phyloP scores from a whole-genome alignment of 2,329 filamentous ascomycete genomes.

The Aspergillus sergii region DNA sequence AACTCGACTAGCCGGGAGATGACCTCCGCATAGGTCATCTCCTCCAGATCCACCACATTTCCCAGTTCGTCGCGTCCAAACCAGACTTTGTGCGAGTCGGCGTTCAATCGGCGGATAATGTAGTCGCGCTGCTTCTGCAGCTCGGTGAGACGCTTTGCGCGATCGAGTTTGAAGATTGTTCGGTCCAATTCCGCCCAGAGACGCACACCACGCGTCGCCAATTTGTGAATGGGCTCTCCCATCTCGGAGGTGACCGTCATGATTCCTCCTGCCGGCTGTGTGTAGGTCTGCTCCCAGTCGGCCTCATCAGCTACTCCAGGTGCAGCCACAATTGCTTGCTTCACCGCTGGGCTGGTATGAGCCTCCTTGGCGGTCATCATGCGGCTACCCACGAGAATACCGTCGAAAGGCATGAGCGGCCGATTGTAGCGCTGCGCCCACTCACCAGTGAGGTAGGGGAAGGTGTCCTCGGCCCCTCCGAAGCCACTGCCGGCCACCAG shows the following conservation, averaged over 20 bases:
- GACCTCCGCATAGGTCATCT: slow-evolving; percentile 94
- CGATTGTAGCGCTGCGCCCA: slow-evolving; percentile 86
- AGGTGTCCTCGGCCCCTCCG: slow-evolving; percentile 84
- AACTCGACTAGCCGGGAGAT: slow-evolving; percentile 84
- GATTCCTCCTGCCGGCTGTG: slow-evolving; percentile 85
- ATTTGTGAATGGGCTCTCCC: slow-evolving; percentile 98
- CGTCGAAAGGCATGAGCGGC: slow-evolving; percentile 90
- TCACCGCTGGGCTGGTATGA: slow-evolving; percentile 81
- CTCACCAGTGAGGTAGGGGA: slow-evolving; percentile 83
- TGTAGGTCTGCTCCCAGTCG: slow-evolving; percentile 93
- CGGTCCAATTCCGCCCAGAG: slow-evolving; percentile 99
- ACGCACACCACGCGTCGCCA: slow-evolving; percentile 89
- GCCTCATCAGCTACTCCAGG: slow-evolving; percentile 72
- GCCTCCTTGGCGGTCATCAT: slow-evolving; percentile 95
- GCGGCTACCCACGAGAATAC: slow-evolving; percentile 84
- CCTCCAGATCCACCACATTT: slow-evolving; percentile 82
- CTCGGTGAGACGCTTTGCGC: slow-evolving; percentile 86
- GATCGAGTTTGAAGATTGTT: slow-evolving; percentile 95
- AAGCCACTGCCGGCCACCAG: slow-evolving; percentile 89
- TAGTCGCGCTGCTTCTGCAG: slow-evolving; percentile 85
- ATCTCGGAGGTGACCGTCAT: slow-evolving; percentile 98
- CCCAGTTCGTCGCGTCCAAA: slow-evolving; percentile 84
- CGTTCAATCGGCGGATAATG: slow-evolving; percentile 94
- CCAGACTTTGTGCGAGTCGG: slow-evolving; percentile 97
- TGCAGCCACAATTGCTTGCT: slow-evolving; percentile 86